Base-by-base conservation (phyloP, 139 green algal species). In the Ulvella scutata region DNA sequence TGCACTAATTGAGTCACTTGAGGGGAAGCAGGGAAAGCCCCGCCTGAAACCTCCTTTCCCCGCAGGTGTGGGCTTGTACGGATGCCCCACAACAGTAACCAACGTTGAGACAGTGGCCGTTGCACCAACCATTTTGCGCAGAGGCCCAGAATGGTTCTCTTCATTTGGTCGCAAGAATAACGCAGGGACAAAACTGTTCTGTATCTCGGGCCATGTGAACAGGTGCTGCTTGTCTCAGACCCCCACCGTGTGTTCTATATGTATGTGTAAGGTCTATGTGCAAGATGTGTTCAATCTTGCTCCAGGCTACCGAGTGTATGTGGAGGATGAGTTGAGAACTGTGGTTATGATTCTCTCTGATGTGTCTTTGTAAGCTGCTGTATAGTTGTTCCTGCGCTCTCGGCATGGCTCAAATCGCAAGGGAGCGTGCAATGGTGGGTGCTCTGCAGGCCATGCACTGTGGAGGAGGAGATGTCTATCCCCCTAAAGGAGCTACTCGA, bases 401-500 rank as follows among this genome's bases (percentile, higher is more conserved):
- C n/a, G n/a, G n/a, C n/a, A n/a, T n/a, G n/a, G n/a, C n/a, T n/a
- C n/a, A n/a, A n/a, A n/a, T n/a, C n/a, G n/a, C n/a, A n/a, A n/a
- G n/a, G n/a, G n/a, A n/a, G n/a, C n/a, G n/a, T n/a, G n/a, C n/a
- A n/a, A n/a, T n/a, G n/a, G n/a, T n/a, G n/a, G n/a, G n/a, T n/a
- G n/a, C 17, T 6, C 31, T 67, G 51, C 51, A 67, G 90, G 51
- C 95, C 95, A 2, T 93, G 89, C 80, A 99, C 95, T 3, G 94
- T 99, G 37, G 95, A 99, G 86, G 95, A 99, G 87, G 95, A 99
- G 87, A 97, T 99, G 90, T 88, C 76, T 79, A 98, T 98, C 79
- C 84, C 92, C 0, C 85, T 98, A 44, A 88, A 86, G 78, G 92
- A 99, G 85, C 90, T 98, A 34, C 97, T 99, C 37, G 94, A 99